Base-by-base conservation (phyloP, 768 basidiomycete genomes). In the Termitomyces sp. region DNA sequence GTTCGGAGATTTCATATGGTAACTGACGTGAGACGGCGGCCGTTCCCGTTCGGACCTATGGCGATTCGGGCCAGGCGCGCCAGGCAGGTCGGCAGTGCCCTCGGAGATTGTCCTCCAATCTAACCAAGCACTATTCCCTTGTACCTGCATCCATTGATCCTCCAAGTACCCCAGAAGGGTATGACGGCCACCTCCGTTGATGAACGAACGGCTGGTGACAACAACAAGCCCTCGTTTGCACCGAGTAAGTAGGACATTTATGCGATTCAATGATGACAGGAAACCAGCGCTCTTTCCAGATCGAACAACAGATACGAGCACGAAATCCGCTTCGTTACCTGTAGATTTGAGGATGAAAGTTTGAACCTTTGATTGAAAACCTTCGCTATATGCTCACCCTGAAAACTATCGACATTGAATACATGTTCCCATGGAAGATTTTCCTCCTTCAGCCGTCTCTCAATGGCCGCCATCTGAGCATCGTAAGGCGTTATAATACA, bases 401-500 rank as follows among this genome's bases (percentile, higher is more conserved):
- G 81, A 62, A 81, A 83, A 58, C 78, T 80, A 62, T 83, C 81
- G 14, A 83, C 74, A 58, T 80, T 83, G 69, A 74, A 83, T 0
- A 81, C 79, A 0, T 60, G 35, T 40, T 79, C 73, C 72, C 72
- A 77, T 4, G 73, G 74, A 28, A 77, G 66, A 8, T 69, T 58
- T 42, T 65, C 70, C 0, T 42, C 59, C 48, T 76, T 72, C 28
- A 82, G 66, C 6, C 56, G 59, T 20, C 57, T 63, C 54, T 76
- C 69, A 28, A 82, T 77, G 3, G 68, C 71, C 0, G 75, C 73
- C 18, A 81, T 65, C 65, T 84, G 82, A 0, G 77, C 77, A 58
- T 83, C 82, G 56, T 83, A 84, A 0, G 80, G 81, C 2, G 81
- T 82, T 46, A 83, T 80, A 54, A 84, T 62, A 48, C 76, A 76